Evolutionary conservation across 2,329 filamentous ascomycete species (phyloP), one percentile per base, ranked within the genome.

Genomic region (Xylariales sp.): DNA sequence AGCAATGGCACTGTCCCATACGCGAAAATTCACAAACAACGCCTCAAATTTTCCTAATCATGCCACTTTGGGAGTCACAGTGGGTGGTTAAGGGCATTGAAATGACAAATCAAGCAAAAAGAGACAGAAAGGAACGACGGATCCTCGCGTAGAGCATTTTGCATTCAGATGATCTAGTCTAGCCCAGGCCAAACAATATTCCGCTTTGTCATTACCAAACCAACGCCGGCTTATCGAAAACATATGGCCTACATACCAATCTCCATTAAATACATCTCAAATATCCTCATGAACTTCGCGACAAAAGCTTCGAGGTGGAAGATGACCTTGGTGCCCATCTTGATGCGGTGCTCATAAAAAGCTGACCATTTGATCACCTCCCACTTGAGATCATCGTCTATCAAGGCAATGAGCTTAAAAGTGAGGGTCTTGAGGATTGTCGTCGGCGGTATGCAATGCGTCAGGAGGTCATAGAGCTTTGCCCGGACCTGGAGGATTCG

Each of bases 231-330:
- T n/a, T n/a, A n/a, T n/a, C n/a, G n/a, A n/a, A n/a, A n/a, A n/a
- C n/a, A n/a, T n/a, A n/a, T n/a, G n/a, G n/a, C 29, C 68, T 59
- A 80, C 66, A 80, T 69, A 41, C 89, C 86, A 82, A 93, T 90
- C 49, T 83, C 87, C 86, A 95, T 91, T 43, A 84, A 65, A 58
- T 81, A 94, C 81, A 89, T 91, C 70, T 98, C 93, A 49, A 91
- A 78, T 52, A 97, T 80, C 53, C 91, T 80, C 91, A 98, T 97
- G 62, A 97, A 95, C 69, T 96, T 97, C 44, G 91, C 91, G 44
- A 98, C 93, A 65, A 98, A 98, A 3, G 93, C 93, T 66, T 98
- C 94, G 4, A 98, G 71, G 59, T 98, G 94, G 65, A 98, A 98
- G 48, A 98, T 97, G 44, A 95, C 86, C 74, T 98, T 98, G 45